Evolutionary conservation across 2,329 filamentous ascomycete genomes (phyloP), one percentile per base, ranked within the genome.

Genomic region (Colletotrichum graminicola): DNA sequence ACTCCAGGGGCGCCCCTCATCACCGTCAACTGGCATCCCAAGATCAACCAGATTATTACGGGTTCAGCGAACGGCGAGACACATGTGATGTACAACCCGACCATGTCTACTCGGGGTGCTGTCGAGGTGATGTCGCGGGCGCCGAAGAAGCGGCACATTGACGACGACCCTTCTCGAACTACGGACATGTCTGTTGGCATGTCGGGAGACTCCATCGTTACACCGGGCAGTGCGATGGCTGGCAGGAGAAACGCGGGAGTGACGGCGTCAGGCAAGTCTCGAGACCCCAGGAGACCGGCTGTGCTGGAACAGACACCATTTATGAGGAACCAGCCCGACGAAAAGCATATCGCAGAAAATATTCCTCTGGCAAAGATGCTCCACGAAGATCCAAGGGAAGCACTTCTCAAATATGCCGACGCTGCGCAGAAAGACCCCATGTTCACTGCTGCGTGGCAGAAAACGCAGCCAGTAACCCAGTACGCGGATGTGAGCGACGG

Each of bases 351-450:
- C 73, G 92, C 91, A 76, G 90, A 95, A 78, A 93, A 93, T 75
- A 97, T 98, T 64, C 94, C 95, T 36, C 87, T 98, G 16, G 95
- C 94, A 73, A 91, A 90, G 73, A 97, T 99, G 94, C 87, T 97
- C 59, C 95, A 99, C 81, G 96, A 99, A 80, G 96, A 99, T 83
- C 96, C 96, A 0, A 87, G 96, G 74, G 96, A 97, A 82, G 96
- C 96, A 56, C 84, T 99, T 78, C 84, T 99, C 72, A 98, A 97
- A 84, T 99, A 98, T 85, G 95, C 94, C 47, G 94, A 97, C 66
- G 92, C 97, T 79, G 94, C 95, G 16, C 91, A 97, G 82, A 95
- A 94, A 79, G 95, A 98, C 79, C 95, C 95, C 0, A 88, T 97
- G 76, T 99, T 98, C 78, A 99, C 96, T 39, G 94, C 93, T 75